Evolutionary conservation across 306 rosid species (phyloP), one percentile per base, ranked within the genome.

Genomic region (Dryas alaskensis): DNA sequence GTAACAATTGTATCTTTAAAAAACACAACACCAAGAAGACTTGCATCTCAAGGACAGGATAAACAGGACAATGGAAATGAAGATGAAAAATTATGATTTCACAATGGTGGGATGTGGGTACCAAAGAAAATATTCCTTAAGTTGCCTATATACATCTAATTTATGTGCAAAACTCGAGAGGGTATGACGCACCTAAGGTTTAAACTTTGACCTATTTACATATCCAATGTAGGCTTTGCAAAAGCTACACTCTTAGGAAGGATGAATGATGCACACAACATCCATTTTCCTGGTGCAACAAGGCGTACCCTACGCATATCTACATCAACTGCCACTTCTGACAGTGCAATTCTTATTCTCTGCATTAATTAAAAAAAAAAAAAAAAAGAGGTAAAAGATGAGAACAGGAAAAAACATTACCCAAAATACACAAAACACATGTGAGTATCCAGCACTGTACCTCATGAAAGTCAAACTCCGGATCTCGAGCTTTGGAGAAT

Each of bases 251-350:
- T 89, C 69, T 81, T 76, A 1, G 98, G 98, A 74, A 94, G 96
- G 75, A 79, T 65, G 79, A 94, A 94, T 17, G 97, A 91, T 49
- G 98, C 97, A 10, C 96, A 91, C 74, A 91, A 39, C 97, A 94
- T 91, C 97, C 97, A 94, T 86, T 94, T 94, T 77, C 92, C 97
- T 6, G 98, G 98, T 8, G 97, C 97, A 27, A 91, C 98, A 22
- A 77, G 88, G 75, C 97, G 90, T 55, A 91, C 97, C 65, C 91
- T 86, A 55, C 81, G 92, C 98, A 89, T 79, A 12, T 89, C 81
- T 40, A 94, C 95, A 48, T 87, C 83, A 60, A 91, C 97, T 2
- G 92, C 96, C 45, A 82, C 96, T 73, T 91, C 97, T 31, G 85
- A 52, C 58, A 94, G 79, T 22, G 89, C 91, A 73, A 91, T 89